Base-by-base conservation (phyloP, 169 alveolate genomes). In the Plasmodium relictum region DNA sequence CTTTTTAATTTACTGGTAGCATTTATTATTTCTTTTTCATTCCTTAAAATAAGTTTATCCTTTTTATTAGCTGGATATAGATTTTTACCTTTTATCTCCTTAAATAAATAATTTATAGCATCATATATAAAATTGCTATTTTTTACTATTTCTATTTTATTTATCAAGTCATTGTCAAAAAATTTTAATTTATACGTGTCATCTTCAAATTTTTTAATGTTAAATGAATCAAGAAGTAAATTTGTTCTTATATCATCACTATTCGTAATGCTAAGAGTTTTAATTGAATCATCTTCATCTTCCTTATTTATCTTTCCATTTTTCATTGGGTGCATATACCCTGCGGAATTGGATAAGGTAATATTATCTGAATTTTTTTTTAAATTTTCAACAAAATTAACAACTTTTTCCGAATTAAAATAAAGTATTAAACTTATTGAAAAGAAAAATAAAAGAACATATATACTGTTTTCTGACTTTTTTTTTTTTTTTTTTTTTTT, bases 91-190 rank as follows among this genome's bases (percentile, higher is more conserved):
- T 63, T 63, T 22, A 63, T 14, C 5, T 52, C 73, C 7, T 61
- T 63, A 45, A 50, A 14, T 50, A 76, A 76, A 12, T 31, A 63
- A 42, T 65, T 76, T 20, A 76, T 16, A 42, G 89, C 69, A 69
- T 76, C 74, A 76, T 62, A 63, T 63, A 76, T 63, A 56, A 76
- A 76, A 31, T 37, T 76, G 41, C 74, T 56, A 39, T 63, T 76
- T 63, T 76, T 76, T 50, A 63, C 0, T 45, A 76, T 6, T 20
- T 76, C 76, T 63, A 44, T 20, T 44, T 48, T 52, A 68, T 8
- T 63, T 48, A 16, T 14, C n/a, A 76, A 56, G 24, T 22, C 59
- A 20, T 31, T 68, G 20, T 50, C 89, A 22, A 62, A 14, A 56
- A 76, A 76, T 24, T 76, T 76, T 63, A 63, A 45, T 66, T 63